Base-by-base conservation (phyloP, 164 flowering plant species). In the Magnolia kwangsiensis region DNA sequence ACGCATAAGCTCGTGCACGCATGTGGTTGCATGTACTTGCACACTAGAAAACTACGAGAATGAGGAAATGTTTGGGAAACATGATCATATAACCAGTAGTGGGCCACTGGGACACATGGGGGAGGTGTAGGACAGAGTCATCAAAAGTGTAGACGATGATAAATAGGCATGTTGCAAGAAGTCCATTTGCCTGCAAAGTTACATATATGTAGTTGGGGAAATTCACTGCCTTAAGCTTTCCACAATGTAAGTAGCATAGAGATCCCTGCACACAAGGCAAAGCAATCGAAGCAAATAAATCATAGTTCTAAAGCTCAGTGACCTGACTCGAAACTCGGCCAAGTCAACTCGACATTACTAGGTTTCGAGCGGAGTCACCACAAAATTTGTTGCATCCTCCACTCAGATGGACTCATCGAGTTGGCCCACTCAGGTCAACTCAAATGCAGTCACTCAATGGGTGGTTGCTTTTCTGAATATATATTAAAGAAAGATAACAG, bases 171-270 rank as follows among this genome's bases (percentile, higher is more conserved):
- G 7, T 37, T 6, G 71, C 51, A 29, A 68, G 71, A 68, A 68
- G 71, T 68, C 71, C 16, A 45, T 29, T 66, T 18, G 71, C 71
- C 71, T 37, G 9, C 18, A 8, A 13, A 14, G 18, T 29, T 29
- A 31, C 49, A 31, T 55, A 55, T 16, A 37, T 68, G 8, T 19
- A 37, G n/a, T 0, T 29, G 7, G 45, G 77, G 4, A 31, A 37
- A 13, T 7, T 90, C 80, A 92, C 88, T 87, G 85, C 91, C 97
- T 91, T 86, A 92, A 81, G 86, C 90, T 86, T 73, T 90, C 95
- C 63, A 92, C 92, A 59, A 91, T 90, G 86, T 92, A 92, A 31
- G 92, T 84, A 20, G 91, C 95, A 81, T 91, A 93, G 70, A 91
- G 87, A 81, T 89, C 95, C 97, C 95, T 93, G 90, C 78, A 83